Evolutionary conservation across 176 grass and related monocot genomes (phyloP).

Genomic region (Puya raimondii): DNA sequence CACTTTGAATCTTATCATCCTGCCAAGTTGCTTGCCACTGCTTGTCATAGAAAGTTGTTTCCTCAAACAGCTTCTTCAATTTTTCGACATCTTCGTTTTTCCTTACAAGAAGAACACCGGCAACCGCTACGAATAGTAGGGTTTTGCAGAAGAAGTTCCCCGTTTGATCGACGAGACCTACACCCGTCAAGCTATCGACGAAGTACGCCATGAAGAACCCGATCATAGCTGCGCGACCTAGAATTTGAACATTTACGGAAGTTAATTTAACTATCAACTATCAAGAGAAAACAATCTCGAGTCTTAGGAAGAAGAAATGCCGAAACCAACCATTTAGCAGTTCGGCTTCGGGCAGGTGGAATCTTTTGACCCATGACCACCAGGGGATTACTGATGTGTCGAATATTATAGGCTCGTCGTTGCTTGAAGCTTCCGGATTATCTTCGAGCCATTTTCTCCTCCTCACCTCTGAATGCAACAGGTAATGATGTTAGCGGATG

Average conservation of each 20-base stretch:
- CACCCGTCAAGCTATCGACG: slow-evolving; percentile 74
- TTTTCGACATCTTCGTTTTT: slow-evolving; percentile 71
- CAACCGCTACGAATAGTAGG: slow-evolving; percentile 65
- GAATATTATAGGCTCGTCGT: slow-evolving; percentile 13
- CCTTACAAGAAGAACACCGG: slow-evolving; percentile 63
- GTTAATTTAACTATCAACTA: background rate
- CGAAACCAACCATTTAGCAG: slow-evolving; percentile 21
- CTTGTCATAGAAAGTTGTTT: slow-evolving; percentile 88
- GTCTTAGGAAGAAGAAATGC: background rate
- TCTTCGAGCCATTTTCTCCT: slow-evolving; percentile 33
- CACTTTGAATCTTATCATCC: slow-evolving; percentile 29
- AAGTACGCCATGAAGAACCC: slow-evolving; percentile 99
- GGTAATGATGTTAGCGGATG: background rate
- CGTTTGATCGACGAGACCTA: slow-evolving; percentile 78
- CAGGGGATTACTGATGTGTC: slow-evolving; percentile 28
- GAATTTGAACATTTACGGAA: background rate
- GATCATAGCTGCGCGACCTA: slow-evolving; percentile 93
- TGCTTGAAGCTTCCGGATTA: slow-evolving; percentile 21
- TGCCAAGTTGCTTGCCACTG: slow-evolving; percentile 97
- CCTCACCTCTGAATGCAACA: slow-evolving; percentile 15
- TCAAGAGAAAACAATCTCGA: background rate
- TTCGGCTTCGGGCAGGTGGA: slow-evolving; percentile 26
- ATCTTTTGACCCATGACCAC: slow-evolving; percentile 29
- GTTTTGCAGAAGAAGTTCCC: slow-evolving; percentile 99
- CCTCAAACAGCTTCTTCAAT: slow-evolving; percentile 73